These are phyloP conservation scores for Pyropia yezoensis DNA, from an alignment of 23 red algal species.

Conservation along the genomic window DNA sequence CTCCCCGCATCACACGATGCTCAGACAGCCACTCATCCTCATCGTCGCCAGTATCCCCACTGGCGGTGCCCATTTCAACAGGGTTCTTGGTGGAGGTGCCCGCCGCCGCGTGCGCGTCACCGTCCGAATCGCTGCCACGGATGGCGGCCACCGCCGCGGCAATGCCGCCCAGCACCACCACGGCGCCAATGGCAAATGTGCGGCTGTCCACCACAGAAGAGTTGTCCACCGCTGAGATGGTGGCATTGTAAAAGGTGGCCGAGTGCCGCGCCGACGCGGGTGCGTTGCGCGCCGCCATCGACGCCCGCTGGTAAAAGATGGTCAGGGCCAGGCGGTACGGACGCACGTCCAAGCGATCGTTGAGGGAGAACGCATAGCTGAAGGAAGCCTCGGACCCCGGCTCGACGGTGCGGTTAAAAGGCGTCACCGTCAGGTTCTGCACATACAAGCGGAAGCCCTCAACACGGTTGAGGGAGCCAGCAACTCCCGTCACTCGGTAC, in stretches of 20 bases:
- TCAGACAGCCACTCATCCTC: constrained; percentile 50
- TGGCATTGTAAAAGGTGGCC: constrained; percentile 60
- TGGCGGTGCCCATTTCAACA: constrained; percentile 32
- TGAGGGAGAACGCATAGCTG: constrained; percentile 39
- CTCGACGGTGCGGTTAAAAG: constrained; percentile 51
- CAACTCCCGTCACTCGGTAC: constrained; percentile 53
- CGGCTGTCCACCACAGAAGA: constrained; percentile 16
- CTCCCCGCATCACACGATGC: constrained; percentile 24
- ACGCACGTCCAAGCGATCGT: constrained; percentile 49
- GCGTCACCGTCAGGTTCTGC: constrained; percentile 49
- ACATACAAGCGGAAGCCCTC: constrained; percentile 35
- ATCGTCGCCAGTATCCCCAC: constrained; percentile 4
- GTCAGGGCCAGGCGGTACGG: constrained; percentile 48
- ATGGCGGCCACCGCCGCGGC: constrained; percentile 15
- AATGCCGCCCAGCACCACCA: constrained; percentile 18
- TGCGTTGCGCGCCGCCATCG: constrained; percentile 7
- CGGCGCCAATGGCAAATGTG: not conserved
- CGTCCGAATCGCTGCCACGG: not conserved
- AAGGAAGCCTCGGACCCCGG: constrained; percentile 32
- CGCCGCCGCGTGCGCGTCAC: constrained; percentile 11
- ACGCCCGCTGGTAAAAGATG: constrained; percentile 45
- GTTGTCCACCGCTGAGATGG: constrained; percentile 33
- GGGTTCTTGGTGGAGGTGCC: constrained; percentile 3
- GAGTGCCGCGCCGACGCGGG: constrained; percentile 46
- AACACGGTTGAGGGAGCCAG: constrained; percentile 52